These are phyloP conservation scores for Cryptococcus depauperatus DNA, from an alignment of 1,284 basidiomycete genomes.

Conservation along the genomic window DNA sequence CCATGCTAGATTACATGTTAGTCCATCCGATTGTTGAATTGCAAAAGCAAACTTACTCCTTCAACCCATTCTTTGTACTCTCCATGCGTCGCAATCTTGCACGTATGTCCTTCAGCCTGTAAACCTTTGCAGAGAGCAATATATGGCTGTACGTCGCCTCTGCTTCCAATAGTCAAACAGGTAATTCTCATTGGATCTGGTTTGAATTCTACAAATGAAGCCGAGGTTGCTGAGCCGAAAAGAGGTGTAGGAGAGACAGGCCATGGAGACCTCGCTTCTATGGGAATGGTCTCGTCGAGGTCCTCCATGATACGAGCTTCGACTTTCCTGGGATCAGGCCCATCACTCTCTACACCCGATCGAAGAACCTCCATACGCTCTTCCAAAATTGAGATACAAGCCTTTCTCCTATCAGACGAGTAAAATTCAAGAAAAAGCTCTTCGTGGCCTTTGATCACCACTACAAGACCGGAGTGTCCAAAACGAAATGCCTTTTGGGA, in stretches of 20 bases:
- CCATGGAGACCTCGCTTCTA: slow-evolving; percentile 49
- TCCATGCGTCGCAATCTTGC: slow-evolving; percentile 56
- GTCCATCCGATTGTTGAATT: neutral
- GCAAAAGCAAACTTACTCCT: slow-evolving; percentile 54
- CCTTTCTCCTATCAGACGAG: slow-evolving; percentile 64
- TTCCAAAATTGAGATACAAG: slow-evolving; percentile 66
- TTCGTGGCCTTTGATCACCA: slow-evolving; percentile 90
- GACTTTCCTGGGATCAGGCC: slow-evolving; percentile 12
- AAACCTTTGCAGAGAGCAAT: slow-evolving; percentile 89
- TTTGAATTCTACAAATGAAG: slow-evolving; percentile 86
- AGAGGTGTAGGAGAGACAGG: slow-evolving; percentile 47
- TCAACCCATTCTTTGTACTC: slow-evolving; percentile 95
- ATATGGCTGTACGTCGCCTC: slow-evolving; percentile 89
- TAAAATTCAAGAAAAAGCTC: slow-evolving; percentile 94
- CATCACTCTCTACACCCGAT: slow-evolving; percentile 27
- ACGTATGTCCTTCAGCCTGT: slow-evolving; percentile 57
- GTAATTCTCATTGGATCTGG: slow-evolving; percentile 79
- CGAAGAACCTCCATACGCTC: slow-evolving; percentile 68
- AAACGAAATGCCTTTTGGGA: slow-evolving; percentile 80
- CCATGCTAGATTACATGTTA: slow-evolving; percentile 55
- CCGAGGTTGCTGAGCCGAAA: slow-evolving; percentile 82
- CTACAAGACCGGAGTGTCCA: slow-evolving; percentile 75
- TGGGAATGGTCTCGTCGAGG: slow-evolving; percentile 21
- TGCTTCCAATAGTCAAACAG: slow-evolving; percentile 87
- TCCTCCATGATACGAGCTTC: slow-evolving; percentile 38